Evolutionary conservation across 345 rosid species (phyloP).

Genomic region (Citrus sinensis): DNA sequence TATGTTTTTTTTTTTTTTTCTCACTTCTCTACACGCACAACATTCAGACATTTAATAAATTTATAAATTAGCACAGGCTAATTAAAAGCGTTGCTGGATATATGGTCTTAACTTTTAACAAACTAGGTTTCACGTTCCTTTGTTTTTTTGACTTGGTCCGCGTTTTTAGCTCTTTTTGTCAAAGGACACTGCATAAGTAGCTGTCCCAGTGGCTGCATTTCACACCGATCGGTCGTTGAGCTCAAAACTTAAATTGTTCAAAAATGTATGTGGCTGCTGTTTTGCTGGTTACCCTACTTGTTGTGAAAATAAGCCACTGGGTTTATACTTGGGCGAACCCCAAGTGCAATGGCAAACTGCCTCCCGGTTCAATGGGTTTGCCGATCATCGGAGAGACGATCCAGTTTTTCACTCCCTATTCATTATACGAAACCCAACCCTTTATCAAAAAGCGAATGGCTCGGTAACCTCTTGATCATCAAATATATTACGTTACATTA

Average conservation of each 20-base stretch:
- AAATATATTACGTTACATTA: too few relatives aligned
- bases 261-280: not conserved
- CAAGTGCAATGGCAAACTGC: conserved; percentile 6
- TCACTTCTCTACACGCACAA: too few relatives aligned
- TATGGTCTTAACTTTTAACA: too few relatives aligned
- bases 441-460: not conserved
- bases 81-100: too few relatives aligned
- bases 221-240: not conserved
- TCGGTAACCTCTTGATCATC: not conserved
- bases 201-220: too few relatives aligned
- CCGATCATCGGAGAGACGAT: conserved; percentile 15
- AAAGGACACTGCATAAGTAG: too few relatives aligned
- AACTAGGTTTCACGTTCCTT: too few relatives aligned
- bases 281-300: not conserved
- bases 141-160: too few relatives aligned
- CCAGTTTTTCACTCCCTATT: conserved; percentile 7
- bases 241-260: not conserved
- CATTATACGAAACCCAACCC: not conserved
- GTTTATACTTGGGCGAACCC: conserved; percentile 7
- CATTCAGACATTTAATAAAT: too few relatives aligned
- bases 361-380: conserved; percentile 23
- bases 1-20: too few relatives aligned
- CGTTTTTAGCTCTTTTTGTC: too few relatives aligned
- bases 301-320: conserved; percentile 4
- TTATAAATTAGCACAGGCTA: too few relatives aligned